Evolutionary conservation across 805 yeast species (phyloP).

Genomic region (Nakazawaea anatomiae): DNA sequence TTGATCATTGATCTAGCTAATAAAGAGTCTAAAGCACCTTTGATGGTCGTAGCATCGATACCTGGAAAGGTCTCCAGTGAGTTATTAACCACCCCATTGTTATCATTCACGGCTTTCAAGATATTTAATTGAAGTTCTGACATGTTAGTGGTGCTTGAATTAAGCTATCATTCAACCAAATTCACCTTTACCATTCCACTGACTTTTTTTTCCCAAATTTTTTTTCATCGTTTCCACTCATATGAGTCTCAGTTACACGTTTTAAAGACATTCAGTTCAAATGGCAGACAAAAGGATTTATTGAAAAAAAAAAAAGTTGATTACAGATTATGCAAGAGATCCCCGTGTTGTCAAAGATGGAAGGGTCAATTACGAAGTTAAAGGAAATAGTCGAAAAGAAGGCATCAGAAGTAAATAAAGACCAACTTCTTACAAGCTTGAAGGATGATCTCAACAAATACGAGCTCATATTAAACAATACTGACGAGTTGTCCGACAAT

Average conservation of each 20-base stretch:
- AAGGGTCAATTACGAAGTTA: neutral
- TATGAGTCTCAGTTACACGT: neutral
- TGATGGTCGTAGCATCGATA: conserved; percentile 57
- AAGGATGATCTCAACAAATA: conserved; percentile 1
- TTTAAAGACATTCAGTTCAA: neutral
- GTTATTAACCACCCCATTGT: conserved; percentile 56
- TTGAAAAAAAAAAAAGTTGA: too few species aligned
- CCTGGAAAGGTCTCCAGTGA: conserved; percentile 64
- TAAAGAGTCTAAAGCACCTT: conserved; percentile 82
- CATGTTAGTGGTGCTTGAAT: conserved; percentile 30
- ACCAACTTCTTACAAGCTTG: neutral
- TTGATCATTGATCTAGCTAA: conserved; percentile 77
- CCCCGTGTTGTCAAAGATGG: neutral
- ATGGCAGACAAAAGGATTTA: neutral
- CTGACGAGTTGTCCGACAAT: neutral
- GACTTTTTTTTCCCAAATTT: neutral
- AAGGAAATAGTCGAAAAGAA: neutral
- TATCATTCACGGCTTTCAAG: conserved; percentile 56
- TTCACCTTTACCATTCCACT: neutral
- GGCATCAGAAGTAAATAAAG: neutral
- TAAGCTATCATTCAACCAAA: neutral
- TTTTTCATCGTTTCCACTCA: neutral
- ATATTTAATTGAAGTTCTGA: conserved; percentile 61
- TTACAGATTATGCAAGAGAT: too few species aligned
- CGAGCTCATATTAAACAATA: neutral